A percentile compares a stretch with the other conserved stretches of the same genome.
phyloP scores from a whole-genome alignment of 1,284 basidiomycete species.

The Psilocybe mexicana region DNA sequence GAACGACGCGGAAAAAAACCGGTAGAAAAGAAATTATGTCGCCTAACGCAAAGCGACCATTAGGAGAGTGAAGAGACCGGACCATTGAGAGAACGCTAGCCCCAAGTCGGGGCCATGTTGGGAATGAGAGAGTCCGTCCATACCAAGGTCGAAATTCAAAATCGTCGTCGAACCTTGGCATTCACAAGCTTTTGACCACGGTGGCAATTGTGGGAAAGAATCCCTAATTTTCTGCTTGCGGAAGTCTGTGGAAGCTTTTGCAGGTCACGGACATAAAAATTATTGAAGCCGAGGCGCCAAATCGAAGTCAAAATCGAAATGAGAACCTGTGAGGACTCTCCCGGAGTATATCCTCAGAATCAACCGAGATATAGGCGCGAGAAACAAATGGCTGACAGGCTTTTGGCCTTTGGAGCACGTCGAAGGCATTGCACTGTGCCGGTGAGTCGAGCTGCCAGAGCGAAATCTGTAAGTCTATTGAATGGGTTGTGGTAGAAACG shows the following conservation, averaged over 20 bases:
- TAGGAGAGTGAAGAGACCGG: background rate
- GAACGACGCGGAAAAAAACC: slow-evolving; percentile 20
- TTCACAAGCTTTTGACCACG: background rate
- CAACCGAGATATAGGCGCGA: slow-evolving; percentile 16
- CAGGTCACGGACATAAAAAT: background rate
- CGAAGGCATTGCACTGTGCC: too few species aligned
- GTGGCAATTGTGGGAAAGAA: background rate
- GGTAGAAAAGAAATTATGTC: slow-evolving; percentile 1
- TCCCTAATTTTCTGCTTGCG: background rate
- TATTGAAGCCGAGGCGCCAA: background rate
- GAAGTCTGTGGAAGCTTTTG: background rate
- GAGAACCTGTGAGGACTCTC: slow-evolving; percentile 2
- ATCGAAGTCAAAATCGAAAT: background rate
- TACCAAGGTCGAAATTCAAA: background rate
- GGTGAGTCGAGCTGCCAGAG: too few species aligned
- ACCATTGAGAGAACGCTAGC: background rate
- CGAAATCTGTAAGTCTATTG: too few species aligned
- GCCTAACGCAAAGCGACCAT: background rate
- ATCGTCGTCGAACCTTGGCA: background rate
- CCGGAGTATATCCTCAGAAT: slow-evolving; percentile 16
- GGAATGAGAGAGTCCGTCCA: background rate
- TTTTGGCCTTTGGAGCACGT: too few species aligned
- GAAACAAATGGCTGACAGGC: background rate
- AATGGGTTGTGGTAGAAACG: too few species aligned
- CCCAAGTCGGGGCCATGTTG: slow-evolving; percentile 1